Percentiles rank a stretch among this genome's conserved stretches.
These are phyloP conservation scores for Capsicum baccatum DNA, from an alignment of 257 asterid genomes.

Conservation along the genomic window DNA sequence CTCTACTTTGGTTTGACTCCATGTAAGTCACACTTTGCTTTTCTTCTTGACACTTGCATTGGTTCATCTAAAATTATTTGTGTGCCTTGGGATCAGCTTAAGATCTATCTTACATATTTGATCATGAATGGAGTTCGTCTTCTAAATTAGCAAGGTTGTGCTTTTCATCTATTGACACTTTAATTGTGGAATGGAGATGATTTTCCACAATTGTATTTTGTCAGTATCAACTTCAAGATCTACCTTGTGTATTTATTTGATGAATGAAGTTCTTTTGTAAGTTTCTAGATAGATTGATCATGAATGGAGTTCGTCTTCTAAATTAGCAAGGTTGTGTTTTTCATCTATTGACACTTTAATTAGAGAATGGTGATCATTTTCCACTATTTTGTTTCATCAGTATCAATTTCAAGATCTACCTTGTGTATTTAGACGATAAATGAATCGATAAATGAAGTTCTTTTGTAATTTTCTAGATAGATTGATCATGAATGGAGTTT, in stretches of 20 bases:
- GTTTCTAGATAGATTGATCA: background rate
- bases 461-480: background rate
- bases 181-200: background rate
- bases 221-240: background rate
- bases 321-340: background rate
- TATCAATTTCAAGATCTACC: background rate
- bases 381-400: background rate
- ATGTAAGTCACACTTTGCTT: constrained; percentile 55
- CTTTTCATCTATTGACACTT: background rate
- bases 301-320: background rate
- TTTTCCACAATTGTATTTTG: background rate
- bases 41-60: background rate
- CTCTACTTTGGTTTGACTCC: constrained; percentile 84
- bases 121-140: background rate
- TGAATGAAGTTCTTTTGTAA: background rate
- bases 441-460: background rate
- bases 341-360: background rate
- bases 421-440: background rate
- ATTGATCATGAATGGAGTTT: background rate
- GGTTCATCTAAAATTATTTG: background rate
- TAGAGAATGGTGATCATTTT: background rate
- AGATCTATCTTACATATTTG: background rate
- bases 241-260: background rate
- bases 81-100: background rate
- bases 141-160: background rate